Base-by-base conservation (phyloP, 805 yeast genomes). In the Kazachstania africana region DNA sequence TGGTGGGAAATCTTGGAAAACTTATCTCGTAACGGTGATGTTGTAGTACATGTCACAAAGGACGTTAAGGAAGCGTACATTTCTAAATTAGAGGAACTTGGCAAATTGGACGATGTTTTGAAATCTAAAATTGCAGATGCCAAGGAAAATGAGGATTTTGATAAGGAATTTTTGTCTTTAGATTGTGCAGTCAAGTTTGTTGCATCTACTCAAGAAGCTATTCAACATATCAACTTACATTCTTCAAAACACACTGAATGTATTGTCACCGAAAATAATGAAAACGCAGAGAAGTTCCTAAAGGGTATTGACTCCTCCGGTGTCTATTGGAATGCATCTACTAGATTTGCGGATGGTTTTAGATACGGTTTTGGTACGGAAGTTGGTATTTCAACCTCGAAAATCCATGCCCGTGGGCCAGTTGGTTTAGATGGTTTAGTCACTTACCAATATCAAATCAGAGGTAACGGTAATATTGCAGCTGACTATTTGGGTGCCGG, bases 291-390 rank as follows among this genome's bases (percentile, higher is more conserved):
- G 19, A 57, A 56, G 35, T 91, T 91, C 60, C 57, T 88, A 50
- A 74, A 75, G 50, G 91, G 87, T 15, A 70, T 91, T 28, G 98
- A 91, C 55, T 82, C 96, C 2, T 79, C 97, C 1, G 96, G 96
- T 35, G 94, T 91, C 9, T 91, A 84, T 63, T 88, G 97, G 97
- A 91, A 91, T 53, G 88, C 94, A 30, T 81, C 95, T 14, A 84
- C 97, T 6, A 68, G 99, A 51, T 91, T 91, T 61, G 97, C 99
- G 5, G 99, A 91, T 57, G 99, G 99, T 3, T 91, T 83, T 68
- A 72, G 98, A 54, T 91, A 88, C 51, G 99, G 99, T 0, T 91
- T 93, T 53, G 99, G 99, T 32, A 79, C 99, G 5, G 99, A 91
- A 57, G 98, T 91, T 12, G 99, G 99, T 22, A 88, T 91, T 37